Percentiles rank a stretch among this genome's conserved stretches.
Evolutionary conservation across 2,329 filamentous ascomycete species (phyloP).

Genomic region (Ophiostoma sp.): DNA sequence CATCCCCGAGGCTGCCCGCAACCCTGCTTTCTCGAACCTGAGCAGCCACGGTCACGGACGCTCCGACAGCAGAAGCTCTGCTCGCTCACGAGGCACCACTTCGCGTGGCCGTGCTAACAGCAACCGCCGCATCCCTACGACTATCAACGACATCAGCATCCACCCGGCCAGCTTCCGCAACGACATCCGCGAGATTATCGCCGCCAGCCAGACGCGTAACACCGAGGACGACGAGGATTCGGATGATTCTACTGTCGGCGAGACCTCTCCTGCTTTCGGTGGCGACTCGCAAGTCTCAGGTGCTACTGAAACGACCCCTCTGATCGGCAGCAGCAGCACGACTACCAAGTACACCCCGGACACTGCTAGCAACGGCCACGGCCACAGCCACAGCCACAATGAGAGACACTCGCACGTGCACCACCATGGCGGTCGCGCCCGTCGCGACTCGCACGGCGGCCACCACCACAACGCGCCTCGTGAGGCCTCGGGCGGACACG

Average conservation of each 20-base stretch:
- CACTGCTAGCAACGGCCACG: constrained; percentile 18
- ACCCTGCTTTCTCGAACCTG: constrained; percentile 38
- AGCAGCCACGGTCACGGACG: constrained; percentile 24
- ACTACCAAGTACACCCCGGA: constrained; percentile 19
- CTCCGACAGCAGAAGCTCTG: constrained; percentile 27
- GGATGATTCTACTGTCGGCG: constrained; percentile 39
- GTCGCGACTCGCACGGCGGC: constrained; percentile 56
- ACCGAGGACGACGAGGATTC: constrained; percentile 45
- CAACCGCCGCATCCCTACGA: constrained; percentile 52
- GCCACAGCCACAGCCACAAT: constrained; percentile 31
- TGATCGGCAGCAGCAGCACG: constrained; percentile 31
- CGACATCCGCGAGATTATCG: constrained; percentile 73
- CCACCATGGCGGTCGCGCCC: constrained; percentile 29
- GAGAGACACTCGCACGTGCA: constrained; percentile 28
- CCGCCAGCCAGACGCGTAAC: constrained; percentile 61
- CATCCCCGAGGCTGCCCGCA: constrained; percentile 35
- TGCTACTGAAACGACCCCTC: constrained; percentile 38
- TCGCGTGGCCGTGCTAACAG: constrained; percentile 40
- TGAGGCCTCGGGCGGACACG: constrained; percentile 60
- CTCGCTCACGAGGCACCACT: constrained; percentile 35
- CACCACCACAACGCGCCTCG: constrained; percentile 77
- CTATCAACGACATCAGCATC: constrained; percentile 70
- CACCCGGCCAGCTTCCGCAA: constrained; percentile 87
- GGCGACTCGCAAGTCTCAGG: constrained; percentile 27
- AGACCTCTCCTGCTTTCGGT: constrained; percentile 19